These are phyloP conservation scores for Blastobotrys malaysiensis DNA, from an alignment of 1,139 yeast genomes.

Conservation along the genomic window DNA sequence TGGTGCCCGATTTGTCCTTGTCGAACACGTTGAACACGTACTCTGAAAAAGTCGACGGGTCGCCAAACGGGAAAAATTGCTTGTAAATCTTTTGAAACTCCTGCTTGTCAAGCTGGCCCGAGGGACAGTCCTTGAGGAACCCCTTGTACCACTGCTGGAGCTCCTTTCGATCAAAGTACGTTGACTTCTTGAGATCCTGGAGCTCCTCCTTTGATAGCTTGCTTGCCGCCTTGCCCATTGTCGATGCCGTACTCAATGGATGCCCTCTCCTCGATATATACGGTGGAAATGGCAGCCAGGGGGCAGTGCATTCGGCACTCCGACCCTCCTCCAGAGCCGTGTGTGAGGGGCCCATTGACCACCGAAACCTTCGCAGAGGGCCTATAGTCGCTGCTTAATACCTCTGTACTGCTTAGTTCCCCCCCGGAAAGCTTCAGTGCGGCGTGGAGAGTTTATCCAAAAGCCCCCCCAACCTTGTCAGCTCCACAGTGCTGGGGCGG, in stretches of 20 bases:
- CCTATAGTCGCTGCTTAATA: no score
- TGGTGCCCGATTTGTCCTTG: constrained; percentile 69
- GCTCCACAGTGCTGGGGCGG: no score
- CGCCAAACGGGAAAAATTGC: constrained; percentile 98
- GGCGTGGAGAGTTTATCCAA: neutral
- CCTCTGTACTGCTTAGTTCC: no score
- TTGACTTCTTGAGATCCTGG: constrained; percentile 72
- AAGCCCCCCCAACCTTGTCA: neutral
- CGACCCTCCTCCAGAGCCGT: no score
- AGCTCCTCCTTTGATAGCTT: constrained; percentile 90
- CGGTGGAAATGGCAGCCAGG: neutral
- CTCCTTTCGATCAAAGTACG: constrained; percentile 89
- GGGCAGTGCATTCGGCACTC: neutral
- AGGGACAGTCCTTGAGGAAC: constrained; percentile 87
- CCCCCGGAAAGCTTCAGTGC: no score
- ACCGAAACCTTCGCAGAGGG: neutral
- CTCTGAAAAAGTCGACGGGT: constrained; percentile 85
- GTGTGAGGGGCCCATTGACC: no score
- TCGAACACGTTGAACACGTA: constrained; percentile 88
- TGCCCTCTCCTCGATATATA: no score
- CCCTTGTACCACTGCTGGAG: constrained; percentile 98
- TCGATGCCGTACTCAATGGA: no score
- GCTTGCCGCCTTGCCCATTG: constrained; percentile 94
- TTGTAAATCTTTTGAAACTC: constrained; percentile 90
- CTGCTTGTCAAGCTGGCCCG: constrained; percentile 78